Evolutionary conservation across 2,329 filamentous ascomycete species (phyloP), one percentile per base, ranked within the genome.

Genomic region (Colletotrichum gigasporum): DNA sequence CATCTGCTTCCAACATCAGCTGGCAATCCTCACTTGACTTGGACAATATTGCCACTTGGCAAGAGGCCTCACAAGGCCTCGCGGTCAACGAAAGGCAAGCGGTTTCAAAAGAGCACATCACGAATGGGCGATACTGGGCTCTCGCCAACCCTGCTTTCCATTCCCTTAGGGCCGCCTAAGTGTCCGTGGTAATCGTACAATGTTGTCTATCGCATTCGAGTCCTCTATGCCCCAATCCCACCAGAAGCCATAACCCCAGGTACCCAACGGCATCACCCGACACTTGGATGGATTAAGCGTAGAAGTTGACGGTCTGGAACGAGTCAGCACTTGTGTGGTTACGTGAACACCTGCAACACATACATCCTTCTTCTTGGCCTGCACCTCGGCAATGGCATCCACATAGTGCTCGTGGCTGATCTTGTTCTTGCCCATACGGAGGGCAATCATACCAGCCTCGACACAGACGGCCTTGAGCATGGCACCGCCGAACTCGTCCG

Each of bases 391-490:
- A 78, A 99, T 98, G 66, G 96, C 96, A 83, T 99, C 96, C 52
- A 99, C 96, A 75, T 98, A 99, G 80, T 99, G 93, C 83, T 99
- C 96, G 77, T 99, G 96, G 65, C 91, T 92, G 75, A 99, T 96
- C 87, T 97, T 97, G 81, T 91, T 94, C 85, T 97, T 94, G 66
- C 96, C 96, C 78, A 91, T 93, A 71, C 96, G 88, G 74, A 99
- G 83, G 26, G 96, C 96, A 81, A 99, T 99, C 96, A 99, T 99
- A 76, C 96, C 96, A 53, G 96, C 96, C 83, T 99, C 96, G 24
- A 99, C 96, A 78, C 96, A 99, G 20, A 99, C 96, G 42, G 96
- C 96, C 86, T 99, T 99, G 71, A 99, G 83, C 89, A 97, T 95
- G 65, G 96, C 96, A 76, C 96, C 96, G 64, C 96, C 96, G 77